These are phyloP conservation scores for Xylaria cubensis DNA, from an alignment of 495 filamentous ascomycete genomes.

Conservation along the genomic window DNA sequence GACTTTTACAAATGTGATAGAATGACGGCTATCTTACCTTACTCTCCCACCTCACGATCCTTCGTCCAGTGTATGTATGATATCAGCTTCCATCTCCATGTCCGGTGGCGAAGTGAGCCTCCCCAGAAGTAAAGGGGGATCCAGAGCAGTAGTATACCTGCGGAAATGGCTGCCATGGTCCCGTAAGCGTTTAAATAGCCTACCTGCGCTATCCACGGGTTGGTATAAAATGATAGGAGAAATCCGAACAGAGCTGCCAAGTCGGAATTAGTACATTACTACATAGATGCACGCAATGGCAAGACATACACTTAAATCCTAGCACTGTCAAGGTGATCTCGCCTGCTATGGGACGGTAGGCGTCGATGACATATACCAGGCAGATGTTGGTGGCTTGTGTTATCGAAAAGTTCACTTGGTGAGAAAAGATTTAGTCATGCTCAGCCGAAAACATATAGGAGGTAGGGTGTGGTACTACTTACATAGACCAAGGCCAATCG, in stretches of 20 bases:
- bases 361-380: constrained; percentile 62
- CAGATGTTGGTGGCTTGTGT: constrained; percentile 58
- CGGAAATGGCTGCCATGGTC: constrained; percentile 59
- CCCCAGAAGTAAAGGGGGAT: constrained; percentile 59
- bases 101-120: constrained; percentile 51
- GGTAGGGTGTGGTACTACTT: constrained; percentile 18
- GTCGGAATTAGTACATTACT: not conserved
- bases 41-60: constrained; percentile 60
- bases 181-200: constrained; percentile 61
- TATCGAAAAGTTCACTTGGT: constrained; percentile 58
- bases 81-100: constrained; percentile 55
- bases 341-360: constrained; percentile 61
- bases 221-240: constrained; percentile 65
- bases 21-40: constrained; percentile 4
- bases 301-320: constrained; percentile 56
- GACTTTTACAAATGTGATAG: not conserved
- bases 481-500: constrained; percentile 56
- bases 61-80: constrained; percentile 55
- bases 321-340: constrained; percentile 58
- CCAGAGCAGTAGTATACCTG: constrained; percentile 46
- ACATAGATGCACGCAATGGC: not conserved
- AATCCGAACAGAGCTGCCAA: constrained; percentile 59
- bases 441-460: not conserved
- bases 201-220: constrained; percentile 59
- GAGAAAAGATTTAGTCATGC: not conserved